phyloP scores from a whole-genome alignment of 345 rosid species.

The Acer negundo region DNA sequence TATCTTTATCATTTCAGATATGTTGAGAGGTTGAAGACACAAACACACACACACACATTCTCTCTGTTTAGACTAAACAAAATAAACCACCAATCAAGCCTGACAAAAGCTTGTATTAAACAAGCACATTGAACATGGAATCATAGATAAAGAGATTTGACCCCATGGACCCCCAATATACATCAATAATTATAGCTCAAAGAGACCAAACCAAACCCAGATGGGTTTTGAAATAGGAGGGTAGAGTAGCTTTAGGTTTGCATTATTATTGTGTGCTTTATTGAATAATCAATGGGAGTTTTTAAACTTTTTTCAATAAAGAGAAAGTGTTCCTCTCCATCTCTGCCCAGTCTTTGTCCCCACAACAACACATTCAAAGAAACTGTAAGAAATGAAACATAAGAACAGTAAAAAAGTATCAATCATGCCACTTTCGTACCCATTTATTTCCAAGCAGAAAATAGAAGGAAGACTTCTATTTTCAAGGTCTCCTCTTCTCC shows the following conservation, averaged over 20 bases:
- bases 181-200: too few relatives aligned
- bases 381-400: neutral
- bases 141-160: too few relatives aligned
- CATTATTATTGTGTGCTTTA: too few relatives aligned
- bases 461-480: neutral
- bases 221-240: too few relatives aligned
- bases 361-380: neutral
- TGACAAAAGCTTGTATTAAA: neutral
- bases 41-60: too few relatives aligned
- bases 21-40: too few relatives aligned
- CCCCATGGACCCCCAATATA: too few relatives aligned
- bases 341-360: conserved; percentile 9
- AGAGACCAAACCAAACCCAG: too few relatives aligned
- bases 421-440: conserved; percentile 7
- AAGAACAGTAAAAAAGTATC: neutral
- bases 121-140: too few relatives aligned
- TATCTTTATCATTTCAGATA: too few relatives aligned
- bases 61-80: too few relatives aligned
- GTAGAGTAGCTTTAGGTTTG: too few relatives aligned
- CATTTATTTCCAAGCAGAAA: neutral
- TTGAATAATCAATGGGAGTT: neutral
- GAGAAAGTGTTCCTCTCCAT: neutral
- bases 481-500: neutral
- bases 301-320: conserved; percentile 14
- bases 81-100: neutral